Evolutionary conservation across 139 green algal species (phyloP), one percentile per base, ranked within the genome.

Genomic region (Closterium sp.): DNA sequence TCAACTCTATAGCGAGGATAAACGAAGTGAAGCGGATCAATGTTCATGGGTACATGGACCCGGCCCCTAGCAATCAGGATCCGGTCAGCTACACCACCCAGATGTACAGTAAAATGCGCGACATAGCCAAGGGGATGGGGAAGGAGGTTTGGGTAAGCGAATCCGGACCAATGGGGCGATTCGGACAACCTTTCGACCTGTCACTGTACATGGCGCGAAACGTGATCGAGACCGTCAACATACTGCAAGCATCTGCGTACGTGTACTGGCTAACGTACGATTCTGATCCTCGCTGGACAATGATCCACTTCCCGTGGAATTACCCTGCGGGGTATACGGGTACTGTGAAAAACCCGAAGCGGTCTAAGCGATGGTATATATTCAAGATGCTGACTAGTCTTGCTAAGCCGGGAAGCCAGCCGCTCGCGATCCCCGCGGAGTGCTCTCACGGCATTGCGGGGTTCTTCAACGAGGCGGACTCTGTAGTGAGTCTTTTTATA

Each of bases 101-200:
- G 62, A 79, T 27, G 19, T 79, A 79, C 62, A 79, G 62, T 73
- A 79, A 79, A 79, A 45, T 94, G 91, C 31, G 88, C 38, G 79
- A 91, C 10, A 24, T 95, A 32, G 90, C 91, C 22, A 30, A 38
- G 10, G 24, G 70, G 38, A 62, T 92, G 10, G 86, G 90, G 17
- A 94, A 94, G 73, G 90, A 87, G 24, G 79, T 95, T 34, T 95
- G 94, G 94, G 89, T 93, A 84, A 91, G 42, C 79, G 94, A 95
- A 88, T 91, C 86, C 21, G 94, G 89, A 34, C 90, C 38, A 45
- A 91, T 91, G 89, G 92, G 92, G 7, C 34, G 13, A 42, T 21
- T 29, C 45, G 86, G 85, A 29, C 31, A 21, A 32, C 70, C 93
- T 32, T 90, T 95, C 28, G 27, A n/a, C 2, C 34, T 86, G 17